A percentile compares a stretch with the other conserved stretches of the same genome.
These are phyloP conservation scores for Pisolithus sp. DNA, from an alignment of 768 basidiomycete species.

Conservation along the genomic window DNA sequence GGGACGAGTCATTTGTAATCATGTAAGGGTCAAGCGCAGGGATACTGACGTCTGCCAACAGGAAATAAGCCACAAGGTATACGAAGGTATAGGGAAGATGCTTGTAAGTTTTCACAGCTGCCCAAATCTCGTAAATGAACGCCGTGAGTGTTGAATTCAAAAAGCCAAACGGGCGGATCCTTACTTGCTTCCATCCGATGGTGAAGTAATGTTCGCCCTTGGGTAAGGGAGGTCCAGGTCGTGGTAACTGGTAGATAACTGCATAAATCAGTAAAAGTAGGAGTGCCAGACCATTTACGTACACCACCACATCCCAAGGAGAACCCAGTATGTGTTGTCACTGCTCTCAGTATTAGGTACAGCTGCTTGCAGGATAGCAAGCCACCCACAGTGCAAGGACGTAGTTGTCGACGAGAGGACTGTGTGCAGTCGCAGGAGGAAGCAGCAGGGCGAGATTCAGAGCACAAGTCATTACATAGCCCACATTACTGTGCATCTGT, in stretches of 20 bases:
- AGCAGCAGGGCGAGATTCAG: conserved; percentile 69
- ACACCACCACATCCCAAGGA: conserved; percentile 89
- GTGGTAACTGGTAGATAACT: conserved; percentile 84
- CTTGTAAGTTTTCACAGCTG: conserved; percentile 67
- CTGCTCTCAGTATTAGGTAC: conserved; percentile 25
- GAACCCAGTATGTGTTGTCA: conserved; percentile 70
- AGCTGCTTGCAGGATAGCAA: background rate
- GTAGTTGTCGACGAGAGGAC: conserved; percentile 70
- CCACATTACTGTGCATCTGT: conserved; percentile 71
- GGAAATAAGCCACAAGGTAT: conserved; percentile 70
- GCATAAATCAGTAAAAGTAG: background rate
- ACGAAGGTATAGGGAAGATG: conserved; percentile 76
- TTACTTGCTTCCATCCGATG: conserved; percentile 80
- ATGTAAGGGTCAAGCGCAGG: background rate
- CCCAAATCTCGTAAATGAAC: conserved; percentile 54
- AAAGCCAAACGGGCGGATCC: background rate
- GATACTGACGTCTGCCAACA: conserved; percentile 63
- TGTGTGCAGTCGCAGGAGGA: conserved; percentile 35
- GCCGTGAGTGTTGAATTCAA: background rate
- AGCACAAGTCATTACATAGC: conserved; percentile 58
- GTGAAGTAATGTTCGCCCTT: conserved; percentile 72
- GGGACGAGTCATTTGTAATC: background rate
- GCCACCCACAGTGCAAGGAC: conserved; percentile 57
- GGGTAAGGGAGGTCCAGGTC: conserved; percentile 74
- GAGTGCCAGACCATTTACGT: conserved; percentile 18